These are phyloP conservation scores for Canavalia ensiformis DNA, from an alignment of 306 rosid species.

Conservation along the genomic window DNA sequence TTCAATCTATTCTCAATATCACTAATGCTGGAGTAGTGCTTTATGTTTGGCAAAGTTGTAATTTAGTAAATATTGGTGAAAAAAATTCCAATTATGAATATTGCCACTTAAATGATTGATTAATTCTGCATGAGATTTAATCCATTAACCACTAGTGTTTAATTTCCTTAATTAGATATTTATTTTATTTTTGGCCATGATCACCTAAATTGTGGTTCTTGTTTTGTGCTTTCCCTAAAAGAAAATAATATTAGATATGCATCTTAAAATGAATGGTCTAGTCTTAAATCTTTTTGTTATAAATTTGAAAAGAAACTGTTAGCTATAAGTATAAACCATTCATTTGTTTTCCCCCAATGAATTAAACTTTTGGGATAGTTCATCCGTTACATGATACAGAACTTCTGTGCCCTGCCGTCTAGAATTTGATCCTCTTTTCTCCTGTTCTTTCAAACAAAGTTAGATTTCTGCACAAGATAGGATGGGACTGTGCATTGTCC, in stretches of 20 bases:
- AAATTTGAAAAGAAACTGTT: neutral
- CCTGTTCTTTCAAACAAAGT: neutral
- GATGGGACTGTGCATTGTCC: neutral
- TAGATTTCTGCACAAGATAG: slow-evolving; percentile 1
- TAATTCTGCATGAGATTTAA: neutral
- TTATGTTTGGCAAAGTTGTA: slow-evolving; percentile 12
- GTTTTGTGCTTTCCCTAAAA: neutral
- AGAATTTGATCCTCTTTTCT: neutral
- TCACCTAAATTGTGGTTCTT: neutral
- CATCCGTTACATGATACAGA: neutral
- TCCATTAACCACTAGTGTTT: neutral
- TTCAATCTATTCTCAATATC: slow-evolving; percentile 14
- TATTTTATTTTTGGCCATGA: neutral
- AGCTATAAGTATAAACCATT: neutral
- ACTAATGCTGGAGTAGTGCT: neutral
- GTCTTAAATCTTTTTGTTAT: neutral
- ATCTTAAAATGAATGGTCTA: neutral
- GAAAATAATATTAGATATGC: neutral
- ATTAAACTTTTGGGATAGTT: neutral
- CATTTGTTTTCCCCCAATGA: neutral
- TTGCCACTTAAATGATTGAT: neutral
- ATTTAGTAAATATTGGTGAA: slow-evolving; percentile 26
- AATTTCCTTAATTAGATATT: neutral
- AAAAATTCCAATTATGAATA: neutral
- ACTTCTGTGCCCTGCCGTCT: neutral